A percentile compares a stretch with the other conserved stretches of the same genome.
These are phyloP conservation scores for Salix viminalis DNA, from an alignment of 345 rosid genomes.

Conservation along the genomic window DNA sequence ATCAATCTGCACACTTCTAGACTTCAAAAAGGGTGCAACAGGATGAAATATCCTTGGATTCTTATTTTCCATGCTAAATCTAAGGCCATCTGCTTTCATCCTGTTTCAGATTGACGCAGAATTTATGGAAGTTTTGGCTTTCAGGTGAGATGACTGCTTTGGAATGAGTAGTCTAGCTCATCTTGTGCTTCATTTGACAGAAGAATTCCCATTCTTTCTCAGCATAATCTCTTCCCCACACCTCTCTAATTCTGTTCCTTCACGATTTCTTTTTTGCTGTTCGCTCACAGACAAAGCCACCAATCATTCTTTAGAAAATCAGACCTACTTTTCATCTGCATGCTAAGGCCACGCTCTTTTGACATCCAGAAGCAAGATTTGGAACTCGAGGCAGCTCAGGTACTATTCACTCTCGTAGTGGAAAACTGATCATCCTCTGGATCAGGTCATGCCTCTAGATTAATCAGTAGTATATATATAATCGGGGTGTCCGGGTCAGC, in stretches of 20 bases:
- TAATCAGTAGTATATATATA: background rate
- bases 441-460: too few species aligned
- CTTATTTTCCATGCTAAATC: background rate
- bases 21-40: background rate
- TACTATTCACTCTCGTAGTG: slow-evolving; percentile 1
- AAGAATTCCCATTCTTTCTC: too few species aligned
- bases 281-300: slow-evolving; percentile 56
- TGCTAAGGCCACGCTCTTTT: slow-evolving; percentile 40
- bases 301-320: slow-evolving; percentile 47
- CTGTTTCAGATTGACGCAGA: slow-evolving; percentile 52
- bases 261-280: background rate
- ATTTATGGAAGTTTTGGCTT: slow-evolving; percentile 57
- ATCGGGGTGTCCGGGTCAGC: too few species aligned
- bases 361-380: slow-evolving; percentile 47
- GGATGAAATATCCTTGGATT: background rate
- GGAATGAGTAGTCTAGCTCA: background rate
- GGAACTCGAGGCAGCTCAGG: slow-evolving; percentile 60
- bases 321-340: slow-evolving; percentile 55
- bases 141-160: slow-evolving; percentile 37
- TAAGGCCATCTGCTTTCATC: slow-evolving; percentile 4
- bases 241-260: too few species aligned
- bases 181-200: too few species aligned
- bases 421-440: background rate
- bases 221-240: too few species aligned
- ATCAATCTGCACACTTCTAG: background rate